Conservation (phyloP, 1,284 basidiomycete species). For the Ganoderma resinaceum region DNA sequence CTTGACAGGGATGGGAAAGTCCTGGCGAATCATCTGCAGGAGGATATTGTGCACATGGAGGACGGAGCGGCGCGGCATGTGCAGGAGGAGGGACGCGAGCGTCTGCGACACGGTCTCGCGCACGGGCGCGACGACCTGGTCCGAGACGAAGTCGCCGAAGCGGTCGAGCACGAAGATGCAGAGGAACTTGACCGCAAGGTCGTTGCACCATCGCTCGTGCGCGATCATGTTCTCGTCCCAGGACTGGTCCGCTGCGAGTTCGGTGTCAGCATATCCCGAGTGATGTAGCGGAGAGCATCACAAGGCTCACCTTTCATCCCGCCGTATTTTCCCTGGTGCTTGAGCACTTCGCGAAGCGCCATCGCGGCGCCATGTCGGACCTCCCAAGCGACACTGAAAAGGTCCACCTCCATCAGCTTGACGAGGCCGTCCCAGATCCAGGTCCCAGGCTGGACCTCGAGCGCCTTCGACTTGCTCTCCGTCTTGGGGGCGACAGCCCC, state of each 20-base stretch:
- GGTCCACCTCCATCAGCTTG: conserved; percentile 83
- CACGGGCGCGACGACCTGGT: conserved; percentile 97
- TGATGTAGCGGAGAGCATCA: not conserved
- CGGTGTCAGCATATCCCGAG: not conserved
- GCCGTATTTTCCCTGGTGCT: conserved; percentile 83
- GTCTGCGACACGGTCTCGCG: conserved; percentile 97
- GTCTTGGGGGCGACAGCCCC: conserved; percentile 81
- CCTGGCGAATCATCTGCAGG: conserved; percentile 93
- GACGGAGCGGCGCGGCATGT: conserved; percentile 84
- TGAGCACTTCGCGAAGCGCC: conserved; percentile 90
- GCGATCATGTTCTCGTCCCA: conserved; percentile 64
- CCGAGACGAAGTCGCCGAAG: conserved; percentile 97
- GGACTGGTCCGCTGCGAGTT: conserved; percentile 29
- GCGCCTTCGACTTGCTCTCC: conserved; percentile 73
- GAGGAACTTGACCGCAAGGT: conserved; percentile 86
- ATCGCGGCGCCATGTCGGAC: conserved; percentile 94
- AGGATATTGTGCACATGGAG: conserved; percentile 85
- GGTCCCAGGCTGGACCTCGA: conserved; percentile 74
- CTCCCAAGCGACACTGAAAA: conserved; percentile 94
- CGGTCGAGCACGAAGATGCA: conserved; percentile 95
- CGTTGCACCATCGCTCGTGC: conserved; percentile 91
- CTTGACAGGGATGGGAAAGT: conserved; percentile 59
- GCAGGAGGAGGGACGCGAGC: conserved; percentile 86
- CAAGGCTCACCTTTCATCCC: conserved; percentile 75
- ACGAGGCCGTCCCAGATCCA: conserved; percentile 94